These are phyloP conservation scores for Pharnaceum exiguum DNA, from an alignment of 148 eudicot genomes.

Conservation along the genomic window DNA sequence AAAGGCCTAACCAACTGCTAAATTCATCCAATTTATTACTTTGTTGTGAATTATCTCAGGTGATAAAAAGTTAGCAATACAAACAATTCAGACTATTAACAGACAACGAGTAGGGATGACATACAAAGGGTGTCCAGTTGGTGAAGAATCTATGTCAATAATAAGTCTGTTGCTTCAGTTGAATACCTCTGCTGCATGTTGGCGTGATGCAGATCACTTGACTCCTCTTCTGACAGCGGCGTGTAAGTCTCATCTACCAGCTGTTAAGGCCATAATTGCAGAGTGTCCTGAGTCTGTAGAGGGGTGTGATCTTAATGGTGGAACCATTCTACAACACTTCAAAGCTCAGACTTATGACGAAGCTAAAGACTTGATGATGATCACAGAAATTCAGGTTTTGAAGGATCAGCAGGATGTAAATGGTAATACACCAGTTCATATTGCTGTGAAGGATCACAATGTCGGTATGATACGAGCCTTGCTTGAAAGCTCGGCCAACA, in stretches of 20 bases:
- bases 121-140: slow-evolving; percentile 3
- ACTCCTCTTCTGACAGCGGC: slow-evolving; percentile 20
- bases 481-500: background rate
- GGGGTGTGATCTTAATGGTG: slow-evolving; percentile 1
- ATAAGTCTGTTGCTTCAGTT: background rate
- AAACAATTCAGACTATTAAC: slow-evolving; percentile 15
- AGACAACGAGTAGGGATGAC: slow-evolving; percentile 11
- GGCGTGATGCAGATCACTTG: background rate
- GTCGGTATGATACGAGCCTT: slow-evolving; percentile 5
- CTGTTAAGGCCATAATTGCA: background rate
- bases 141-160: slow-evolving; percentile 2
- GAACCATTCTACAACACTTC: background rate
- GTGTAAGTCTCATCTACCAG: background rate
- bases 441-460: background rate
- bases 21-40: background rate
- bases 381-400: background rate
- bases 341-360: slow-evolving; percentile 1
- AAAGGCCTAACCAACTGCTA: background rate
- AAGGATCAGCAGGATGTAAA: slow-evolving; percentile 7
- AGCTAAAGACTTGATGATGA: background rate
- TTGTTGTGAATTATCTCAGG: slow-evolving; percentile 7
- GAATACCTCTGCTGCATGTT: background rate
- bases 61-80: slow-evolving; percentile 9
- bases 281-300: slow-evolving; percentile 12
- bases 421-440: slow-evolving; percentile 13